phyloP scores from a whole-genome alignment of 345 rosid genomes.

The Limnanthes douglasii region DNA sequence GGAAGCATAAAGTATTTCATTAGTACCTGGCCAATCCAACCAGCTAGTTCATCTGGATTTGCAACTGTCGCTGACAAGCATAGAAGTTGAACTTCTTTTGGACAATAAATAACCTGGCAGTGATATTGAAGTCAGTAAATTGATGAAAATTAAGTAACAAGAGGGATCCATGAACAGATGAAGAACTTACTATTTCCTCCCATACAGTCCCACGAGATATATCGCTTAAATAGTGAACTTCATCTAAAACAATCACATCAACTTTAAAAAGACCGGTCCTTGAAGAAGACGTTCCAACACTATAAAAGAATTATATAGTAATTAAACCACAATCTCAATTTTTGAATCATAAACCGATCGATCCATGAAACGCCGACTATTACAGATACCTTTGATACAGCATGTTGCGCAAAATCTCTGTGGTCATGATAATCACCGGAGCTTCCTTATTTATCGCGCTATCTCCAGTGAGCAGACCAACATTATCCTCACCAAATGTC shows the following conservation, averaged over 20 bases:
- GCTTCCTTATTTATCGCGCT: slow-evolving; percentile 78
- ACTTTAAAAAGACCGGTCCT: slow-evolving; percentile 78
- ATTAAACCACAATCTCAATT: neutral
- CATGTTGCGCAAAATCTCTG: slow-evolving; percentile 95
- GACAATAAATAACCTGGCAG: slow-evolving; percentile 82
- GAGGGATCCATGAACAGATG: neutral
- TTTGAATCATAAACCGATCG: neutral
- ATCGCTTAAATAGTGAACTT: slow-evolving; percentile 95
- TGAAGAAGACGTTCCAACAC: slow-evolving; percentile 84
- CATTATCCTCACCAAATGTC: slow-evolving; percentile 79
- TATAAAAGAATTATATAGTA: slow-evolving; percentile 15
- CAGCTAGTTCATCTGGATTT: slow-evolving; percentile 88
- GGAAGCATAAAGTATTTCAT: too few species aligned
- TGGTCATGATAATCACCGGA: slow-evolving; percentile 77
- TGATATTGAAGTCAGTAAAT: slow-evolving; percentile 2
- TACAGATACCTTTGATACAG: slow-evolving; percentile 62
- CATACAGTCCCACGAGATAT: slow-evolving; percentile 94
- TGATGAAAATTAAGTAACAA: neutral
- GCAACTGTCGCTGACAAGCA: slow-evolving; percentile 94
- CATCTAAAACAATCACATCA: slow-evolving; percentile 86
- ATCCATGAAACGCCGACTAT: neutral
- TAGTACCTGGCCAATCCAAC: slow-evolving; percentile 97
- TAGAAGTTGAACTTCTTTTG: slow-evolving; percentile 79
- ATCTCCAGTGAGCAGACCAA: slow-evolving; percentile 93
- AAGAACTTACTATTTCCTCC: slow-evolving; percentile 77